These are phyloP conservation scores for Oligophagozyma castellii DNA, from an alignment of 1,139 yeast genomes.

Conservation along the genomic window DNA sequence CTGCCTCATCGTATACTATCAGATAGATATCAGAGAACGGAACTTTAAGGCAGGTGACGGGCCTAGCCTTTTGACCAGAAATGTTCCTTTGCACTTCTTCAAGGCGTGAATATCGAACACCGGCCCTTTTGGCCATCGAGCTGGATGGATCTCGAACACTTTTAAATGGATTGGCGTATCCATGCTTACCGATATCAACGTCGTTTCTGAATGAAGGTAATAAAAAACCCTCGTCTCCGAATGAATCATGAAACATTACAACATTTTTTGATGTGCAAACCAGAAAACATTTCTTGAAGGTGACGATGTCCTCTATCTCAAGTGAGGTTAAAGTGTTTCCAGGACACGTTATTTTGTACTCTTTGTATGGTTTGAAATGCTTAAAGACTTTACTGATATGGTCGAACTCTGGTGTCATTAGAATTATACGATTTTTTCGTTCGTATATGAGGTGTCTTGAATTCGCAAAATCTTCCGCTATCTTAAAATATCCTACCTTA, in stretches of 20 bases:
- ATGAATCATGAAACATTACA: constrained; percentile 40
- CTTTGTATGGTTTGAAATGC: constrained; percentile 39
- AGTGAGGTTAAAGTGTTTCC: constrained; percentile 35
- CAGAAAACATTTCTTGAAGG: constrained; percentile 50
- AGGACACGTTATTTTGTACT: constrained; percentile 18
- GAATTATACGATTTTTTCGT: constrained; percentile 29
- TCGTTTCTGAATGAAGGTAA: constrained; percentile 33
- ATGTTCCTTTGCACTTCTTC: constrained; percentile 23
- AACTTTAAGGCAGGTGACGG: constrained; percentile 43
- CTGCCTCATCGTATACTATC: constrained; percentile 61
- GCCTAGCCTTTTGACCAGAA: constrained; percentile 30
- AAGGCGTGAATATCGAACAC: constrained; percentile 25
- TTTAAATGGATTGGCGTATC: constrained; percentile 21
- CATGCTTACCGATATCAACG: constrained; percentile 14
- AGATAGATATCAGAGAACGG: constrained; percentile 36
- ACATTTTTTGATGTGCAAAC: constrained; percentile 59
- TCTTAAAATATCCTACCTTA: constrained; percentile 40
- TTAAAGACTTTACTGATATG: constrained; percentile 41
- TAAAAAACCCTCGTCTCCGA: constrained; percentile 43
- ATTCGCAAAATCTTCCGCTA: constrained; percentile 47
- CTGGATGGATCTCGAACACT: constrained; percentile 12
- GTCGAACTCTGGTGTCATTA: constrained; percentile 30
- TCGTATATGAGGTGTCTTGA: constrained; percentile 43
- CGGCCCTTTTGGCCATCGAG: constrained; percentile 24
- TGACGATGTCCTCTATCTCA: constrained; percentile 42